Conservation (phyloP, 108 stramenopile genomes). For the Cylindrotheca fusiformis region DNA sequence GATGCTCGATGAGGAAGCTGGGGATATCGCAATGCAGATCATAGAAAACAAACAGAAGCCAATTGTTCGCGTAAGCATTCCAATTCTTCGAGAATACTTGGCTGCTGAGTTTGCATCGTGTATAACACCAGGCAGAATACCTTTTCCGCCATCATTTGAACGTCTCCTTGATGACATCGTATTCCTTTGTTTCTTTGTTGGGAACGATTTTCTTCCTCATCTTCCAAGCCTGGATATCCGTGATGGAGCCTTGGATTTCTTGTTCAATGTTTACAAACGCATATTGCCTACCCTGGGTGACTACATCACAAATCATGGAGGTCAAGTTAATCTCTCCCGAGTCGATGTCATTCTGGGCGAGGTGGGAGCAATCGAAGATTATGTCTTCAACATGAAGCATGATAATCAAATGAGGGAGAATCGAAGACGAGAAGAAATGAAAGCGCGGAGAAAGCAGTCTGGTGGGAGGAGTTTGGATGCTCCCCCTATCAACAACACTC, state of each 20-base stretch:
- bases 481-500: conserved; percentile 37
- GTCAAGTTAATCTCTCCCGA: conserved; percentile 83
- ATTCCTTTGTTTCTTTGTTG: conserved; percentile 98
- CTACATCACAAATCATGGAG: conserved; percentile 94
- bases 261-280: conserved; percentile 90
- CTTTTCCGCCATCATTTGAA: conserved; percentile 78
- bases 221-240: conserved; percentile 93
- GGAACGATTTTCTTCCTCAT: conserved; percentile 94
- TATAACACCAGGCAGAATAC: conserved; percentile 32
- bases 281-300: conserved; percentile 89
- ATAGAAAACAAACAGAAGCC: conserved; percentile 79
- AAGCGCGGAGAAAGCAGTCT: conserved; percentile 38
- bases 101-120: conserved; percentile 77
- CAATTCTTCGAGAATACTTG: conserved; percentile 95
- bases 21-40: conserved; percentile 65
- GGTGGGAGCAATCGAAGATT: conserved; percentile 96
- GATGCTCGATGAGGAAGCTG: conserved; percentile 75
- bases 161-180: conserved; percentile 97
- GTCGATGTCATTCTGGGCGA: conserved; percentile 93
- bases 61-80: conserved; percentile 77
- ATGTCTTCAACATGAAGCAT: conserved; percentile 92
- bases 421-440: conserved; percentile 41
- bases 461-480: conserved; percentile 39
- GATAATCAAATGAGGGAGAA: conserved; percentile 78
- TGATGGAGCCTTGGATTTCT: conserved; percentile 89